These are phyloP conservation scores for Suillus discolor DNA, from an alignment of 768 basidiomycete genomes.

Conservation along the genomic window DNA sequence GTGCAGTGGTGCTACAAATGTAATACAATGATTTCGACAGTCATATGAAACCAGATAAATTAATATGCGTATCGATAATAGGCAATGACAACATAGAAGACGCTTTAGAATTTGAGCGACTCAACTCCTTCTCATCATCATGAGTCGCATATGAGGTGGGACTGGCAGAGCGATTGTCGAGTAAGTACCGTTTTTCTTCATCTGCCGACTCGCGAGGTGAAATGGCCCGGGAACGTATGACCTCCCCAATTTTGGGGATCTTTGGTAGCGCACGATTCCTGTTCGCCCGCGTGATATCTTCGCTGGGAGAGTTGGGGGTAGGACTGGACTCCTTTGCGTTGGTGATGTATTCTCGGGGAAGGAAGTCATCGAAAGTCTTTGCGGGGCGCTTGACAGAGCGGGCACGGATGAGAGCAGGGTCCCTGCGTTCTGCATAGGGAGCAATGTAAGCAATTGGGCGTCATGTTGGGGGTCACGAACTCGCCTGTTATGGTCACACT, in stretches of 20 bases:
- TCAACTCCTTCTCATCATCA: conserved; percentile 11
- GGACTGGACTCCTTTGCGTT: conserved; percentile 24
- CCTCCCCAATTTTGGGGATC: conserved; percentile 41
- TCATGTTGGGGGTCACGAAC: conserved; percentile 28
- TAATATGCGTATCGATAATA: not conserved
- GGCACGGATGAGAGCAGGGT: conserved; percentile 26
- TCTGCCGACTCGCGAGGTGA: conserved; percentile 16
- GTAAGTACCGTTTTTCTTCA: conserved; percentile 23
- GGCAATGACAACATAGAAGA: conserved; percentile 15
- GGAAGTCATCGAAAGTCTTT: conserved; percentile 49
- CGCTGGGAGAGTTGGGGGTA: conserved; percentile 11
- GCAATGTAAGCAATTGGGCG: not conserved
- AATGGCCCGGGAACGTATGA: conserved; percentile 23
- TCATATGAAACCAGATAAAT: not conserved
- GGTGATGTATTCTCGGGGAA: conserved; percentile 49
- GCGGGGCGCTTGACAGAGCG: conserved; percentile 23
- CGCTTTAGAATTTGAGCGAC: conserved; percentile 30
- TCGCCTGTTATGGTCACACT: conserved; percentile 26
- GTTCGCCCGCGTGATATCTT: conserved; percentile 34
- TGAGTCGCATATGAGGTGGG: conserved; percentile 9
- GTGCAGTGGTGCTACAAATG: not conserved
- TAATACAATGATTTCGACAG: too few relatives aligned
- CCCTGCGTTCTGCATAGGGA: conserved; percentile 22
- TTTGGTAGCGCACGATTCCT: conserved; percentile 39
- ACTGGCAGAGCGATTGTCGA: conserved; percentile 18